These are phyloP conservation scores for Trypethelium eluteriae DNA, from an alignment of 495 filamentous ascomycete species.

Conservation along the genomic window DNA sequence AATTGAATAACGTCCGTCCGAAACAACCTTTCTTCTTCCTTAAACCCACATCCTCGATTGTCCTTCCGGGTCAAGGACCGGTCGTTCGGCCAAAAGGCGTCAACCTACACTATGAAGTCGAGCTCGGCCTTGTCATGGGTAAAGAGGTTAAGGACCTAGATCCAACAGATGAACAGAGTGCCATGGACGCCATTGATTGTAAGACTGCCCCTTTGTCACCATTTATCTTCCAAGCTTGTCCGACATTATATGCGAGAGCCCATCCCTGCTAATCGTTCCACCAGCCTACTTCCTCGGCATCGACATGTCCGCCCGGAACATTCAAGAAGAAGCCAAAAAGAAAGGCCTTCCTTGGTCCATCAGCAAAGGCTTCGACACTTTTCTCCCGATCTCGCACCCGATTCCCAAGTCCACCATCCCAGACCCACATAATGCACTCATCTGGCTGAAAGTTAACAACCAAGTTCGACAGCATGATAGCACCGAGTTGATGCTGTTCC, in stretches of 20 bases:
- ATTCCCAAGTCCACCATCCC: slow-evolving; percentile 72
- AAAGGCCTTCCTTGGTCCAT: slow-evolving; percentile 96
- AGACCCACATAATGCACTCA: slow-evolving; percentile 78
- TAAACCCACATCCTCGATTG: slow-evolving; percentile 78
- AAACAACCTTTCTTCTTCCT: slow-evolving; percentile 98
- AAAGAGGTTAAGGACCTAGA: slow-evolving; percentile 68
- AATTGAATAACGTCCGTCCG: slow-evolving; percentile 77
- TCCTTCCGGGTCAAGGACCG: slow-evolving; percentile 69
- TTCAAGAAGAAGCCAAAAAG: slow-evolving; percentile 91
- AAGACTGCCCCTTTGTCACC: not conserved
- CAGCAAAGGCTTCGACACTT: slow-evolving; percentile 95
- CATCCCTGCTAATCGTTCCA: not conserved
- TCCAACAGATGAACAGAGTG: slow-evolving; percentile 50
- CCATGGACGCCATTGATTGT: slow-evolving; percentile 49
- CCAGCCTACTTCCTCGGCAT: slow-evolving; percentile 76
- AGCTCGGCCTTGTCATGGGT: slow-evolving; percentile 81
- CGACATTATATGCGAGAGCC: not conserved
- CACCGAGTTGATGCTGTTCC: slow-evolving; percentile 85
- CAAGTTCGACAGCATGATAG: slow-evolving; percentile 70
- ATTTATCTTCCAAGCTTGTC: not conserved
- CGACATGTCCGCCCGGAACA: slow-evolving; percentile 89
- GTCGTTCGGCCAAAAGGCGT: slow-evolving; percentile 75
- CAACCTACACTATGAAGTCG: slow-evolving; percentile 88
- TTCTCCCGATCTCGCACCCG: slow-evolving; percentile 71
- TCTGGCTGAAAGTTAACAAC: slow-evolving; percentile 74